Percentiles rank a stretch among this genome's conserved stretches.
These are phyloP conservation scores for Kuraishia ogatae DNA, from an alignment of 805 yeast species.

Conservation along the genomic window DNA sequence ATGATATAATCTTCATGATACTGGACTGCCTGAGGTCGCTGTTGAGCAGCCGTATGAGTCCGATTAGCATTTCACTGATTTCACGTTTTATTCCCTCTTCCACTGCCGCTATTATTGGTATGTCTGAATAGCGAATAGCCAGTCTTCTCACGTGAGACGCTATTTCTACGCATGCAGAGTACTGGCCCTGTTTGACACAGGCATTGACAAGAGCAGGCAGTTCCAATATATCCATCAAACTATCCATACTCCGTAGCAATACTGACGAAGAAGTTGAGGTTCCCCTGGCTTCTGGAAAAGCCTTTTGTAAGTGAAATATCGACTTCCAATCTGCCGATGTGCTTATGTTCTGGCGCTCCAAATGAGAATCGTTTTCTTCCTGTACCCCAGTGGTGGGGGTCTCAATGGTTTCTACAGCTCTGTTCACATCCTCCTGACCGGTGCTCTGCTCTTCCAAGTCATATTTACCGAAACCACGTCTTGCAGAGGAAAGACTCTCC, in stretches of 20 bases:
- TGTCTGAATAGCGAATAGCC: slow-evolving; percentile 56
- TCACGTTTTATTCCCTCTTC: slow-evolving; percentile 46
- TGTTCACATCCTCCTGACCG: too few species aligned
- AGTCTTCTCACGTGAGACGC: slow-evolving; percentile 67
- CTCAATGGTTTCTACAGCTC: neutral
- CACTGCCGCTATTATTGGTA: slow-evolving; percentile 41
- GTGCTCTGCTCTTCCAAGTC: neutral
- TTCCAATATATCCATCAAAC: slow-evolving; percentile 70
- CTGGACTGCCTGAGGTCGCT: slow-evolving; percentile 77
- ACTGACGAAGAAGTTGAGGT: slow-evolving; percentile 16
- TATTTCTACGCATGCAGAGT: slow-evolving; percentile 82
- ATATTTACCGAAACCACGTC: neutral
- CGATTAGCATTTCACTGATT: slow-evolving; percentile 53
- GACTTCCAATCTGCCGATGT: neutral
- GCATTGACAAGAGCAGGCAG: slow-evolving; percentile 75
- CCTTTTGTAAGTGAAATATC: neutral
- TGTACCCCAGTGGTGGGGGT: neutral
- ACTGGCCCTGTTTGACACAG: slow-evolving; percentile 82
- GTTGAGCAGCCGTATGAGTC: slow-evolving; percentile 57
- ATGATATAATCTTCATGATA: slow-evolving; percentile 68
- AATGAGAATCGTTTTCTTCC: neutral
- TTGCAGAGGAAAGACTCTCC: neutral
- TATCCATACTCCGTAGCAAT: slow-evolving; percentile 55
- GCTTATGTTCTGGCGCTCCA: neutral
- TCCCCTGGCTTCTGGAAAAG: neutral